Evolutionary conservation across 306 rosid genomes (phyloP).

Genomic region (Cicer yamashitae): DNA sequence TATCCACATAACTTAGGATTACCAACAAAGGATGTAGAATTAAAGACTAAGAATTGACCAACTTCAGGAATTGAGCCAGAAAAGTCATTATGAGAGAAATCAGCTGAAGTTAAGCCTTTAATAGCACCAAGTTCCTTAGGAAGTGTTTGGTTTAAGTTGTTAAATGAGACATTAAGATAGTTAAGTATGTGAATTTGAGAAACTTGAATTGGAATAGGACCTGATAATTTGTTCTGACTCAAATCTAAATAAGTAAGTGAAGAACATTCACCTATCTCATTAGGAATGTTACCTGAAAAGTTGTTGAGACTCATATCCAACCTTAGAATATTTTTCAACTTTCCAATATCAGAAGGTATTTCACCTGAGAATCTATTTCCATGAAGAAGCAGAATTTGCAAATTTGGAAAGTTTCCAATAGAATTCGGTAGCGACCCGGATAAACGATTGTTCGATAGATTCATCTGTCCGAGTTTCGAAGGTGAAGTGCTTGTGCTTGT

Average conservation of each 20-base stretch:
- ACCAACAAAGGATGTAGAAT: slow-evolving; percentile 70
- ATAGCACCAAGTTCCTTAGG: slow-evolving; percentile 74
- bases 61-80: slow-evolving; percentile 78
- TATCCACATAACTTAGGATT: slow-evolving; percentile 82
- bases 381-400: slow-evolving; percentile 67
- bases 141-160: slow-evolving; percentile 67
- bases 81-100: slow-evolving; percentile 81
- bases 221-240: slow-evolving; percentile 86
- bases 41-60: slow-evolving; percentile 73
- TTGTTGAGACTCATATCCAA: slow-evolving; percentile 82
- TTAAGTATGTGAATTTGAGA: slow-evolving; percentile 74
- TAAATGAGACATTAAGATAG: slow-evolving; percentile 87
- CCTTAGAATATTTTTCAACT: slow-evolving; percentile 61
- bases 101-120: slow-evolving; percentile 82
- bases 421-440: slow-evolving; percentile 73
- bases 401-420: slow-evolving; percentile 65
- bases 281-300: slow-evolving; percentile 73
- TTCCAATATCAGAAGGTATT: slow-evolving; percentile 73
- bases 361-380: slow-evolving; percentile 75
- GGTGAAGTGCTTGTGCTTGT: slow-evolving; percentile 48
- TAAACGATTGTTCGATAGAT: slow-evolving; percentile 78
- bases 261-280: slow-evolving; percentile 62
- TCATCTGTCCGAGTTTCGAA: slow-evolving; percentile 71
- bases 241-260: slow-evolving; percentile 75
- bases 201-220: slow-evolving; percentile 72